A percentile compares a stretch with the other conserved stretches of the same genome.
phyloP scores from a whole-genome alignment of 345 rosid species.

The Gossypium stocksii region DNA sequence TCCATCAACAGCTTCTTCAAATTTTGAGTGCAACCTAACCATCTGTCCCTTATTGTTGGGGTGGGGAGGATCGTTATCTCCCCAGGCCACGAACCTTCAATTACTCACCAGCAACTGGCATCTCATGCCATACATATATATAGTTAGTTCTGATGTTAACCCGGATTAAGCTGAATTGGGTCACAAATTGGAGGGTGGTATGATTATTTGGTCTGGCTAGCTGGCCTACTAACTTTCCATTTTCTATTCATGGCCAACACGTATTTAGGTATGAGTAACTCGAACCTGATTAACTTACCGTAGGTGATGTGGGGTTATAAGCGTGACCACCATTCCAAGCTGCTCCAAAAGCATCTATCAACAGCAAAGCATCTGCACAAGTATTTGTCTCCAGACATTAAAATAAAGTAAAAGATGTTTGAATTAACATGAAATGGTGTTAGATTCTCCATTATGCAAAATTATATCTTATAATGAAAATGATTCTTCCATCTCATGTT shows the following conservation, averaged over 20 bases:
- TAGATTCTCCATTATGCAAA: conserved; percentile 2
- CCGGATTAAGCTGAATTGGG: not conserved
- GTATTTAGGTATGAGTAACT: not conserved
- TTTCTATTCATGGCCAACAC: not conserved
- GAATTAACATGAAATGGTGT: not conserved
- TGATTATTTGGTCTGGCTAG: not conserved
- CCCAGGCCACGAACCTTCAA: not conserved
- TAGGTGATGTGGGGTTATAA: not conserved
- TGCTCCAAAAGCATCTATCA: conserved; percentile 5
- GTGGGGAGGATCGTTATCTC: not conserved
- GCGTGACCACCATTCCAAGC: conserved; percentile 2
- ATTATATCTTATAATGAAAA: not conserved
- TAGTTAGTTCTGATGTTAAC: not conserved
- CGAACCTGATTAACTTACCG: not conserved
- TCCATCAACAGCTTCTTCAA: not conserved
- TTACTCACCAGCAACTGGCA: not conserved
- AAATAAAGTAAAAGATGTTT: not conserved
- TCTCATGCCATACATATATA: not conserved
- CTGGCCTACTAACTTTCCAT: not conserved
- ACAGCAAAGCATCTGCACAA: not conserved
- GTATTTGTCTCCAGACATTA: not conserved
- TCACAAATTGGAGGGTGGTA: not conserved
- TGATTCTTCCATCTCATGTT: not conserved
- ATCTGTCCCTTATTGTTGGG: not conserved
- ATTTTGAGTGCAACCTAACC: not conserved